Evolutionary conservation across 495 filamentous ascomycete genomes (phyloP).

Genomic region (Sabuloglossum arenarium): DNA sequence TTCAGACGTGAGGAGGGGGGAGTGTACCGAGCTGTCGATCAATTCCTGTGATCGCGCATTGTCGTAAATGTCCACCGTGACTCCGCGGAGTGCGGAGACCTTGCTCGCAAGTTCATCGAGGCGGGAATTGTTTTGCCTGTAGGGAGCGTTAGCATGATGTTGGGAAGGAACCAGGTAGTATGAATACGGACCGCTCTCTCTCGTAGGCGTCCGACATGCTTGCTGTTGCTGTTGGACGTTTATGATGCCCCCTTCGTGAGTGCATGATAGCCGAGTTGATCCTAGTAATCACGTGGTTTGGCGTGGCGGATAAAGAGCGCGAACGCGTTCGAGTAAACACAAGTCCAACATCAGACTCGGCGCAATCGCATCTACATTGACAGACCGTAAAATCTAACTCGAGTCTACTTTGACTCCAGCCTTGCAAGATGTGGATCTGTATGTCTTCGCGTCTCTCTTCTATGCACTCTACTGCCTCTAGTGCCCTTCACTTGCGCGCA

Average conservation of each 20-base stretch:
- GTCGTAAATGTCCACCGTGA: conserved; percentile 99
- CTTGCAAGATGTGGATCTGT: neutral
- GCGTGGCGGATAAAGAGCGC: neutral
- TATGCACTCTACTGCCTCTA: too few relatives aligned
- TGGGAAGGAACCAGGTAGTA: neutral
- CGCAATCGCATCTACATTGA: neutral
- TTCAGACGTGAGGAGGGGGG: neutral
- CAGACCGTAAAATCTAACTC: neutral
- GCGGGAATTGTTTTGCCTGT: conserved; percentile 82
- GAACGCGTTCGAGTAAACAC: neutral
- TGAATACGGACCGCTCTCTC: conserved; percentile 47
- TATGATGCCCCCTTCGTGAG: neutral
- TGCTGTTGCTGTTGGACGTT: conserved; percentile 7
- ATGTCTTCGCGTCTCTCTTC: neutral
- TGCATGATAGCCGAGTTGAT: neutral
- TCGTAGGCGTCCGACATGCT: conserved; percentile 89
- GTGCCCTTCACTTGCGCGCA: neutral
- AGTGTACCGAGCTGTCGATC: conserved; percentile 44
- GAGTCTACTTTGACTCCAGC: neutral
- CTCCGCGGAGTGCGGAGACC: conserved; percentile 72
- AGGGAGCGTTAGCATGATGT: conserved; percentile 2
- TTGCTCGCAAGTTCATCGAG: conserved; percentile 79
- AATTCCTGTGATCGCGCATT: conserved; percentile 69
- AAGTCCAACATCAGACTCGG: neutral
- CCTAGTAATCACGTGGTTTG: neutral